Base-by-base conservation (phyloP, 2,329 filamentous ascomycete genomes). In the Cryphonectria carpinicola region DNA sequence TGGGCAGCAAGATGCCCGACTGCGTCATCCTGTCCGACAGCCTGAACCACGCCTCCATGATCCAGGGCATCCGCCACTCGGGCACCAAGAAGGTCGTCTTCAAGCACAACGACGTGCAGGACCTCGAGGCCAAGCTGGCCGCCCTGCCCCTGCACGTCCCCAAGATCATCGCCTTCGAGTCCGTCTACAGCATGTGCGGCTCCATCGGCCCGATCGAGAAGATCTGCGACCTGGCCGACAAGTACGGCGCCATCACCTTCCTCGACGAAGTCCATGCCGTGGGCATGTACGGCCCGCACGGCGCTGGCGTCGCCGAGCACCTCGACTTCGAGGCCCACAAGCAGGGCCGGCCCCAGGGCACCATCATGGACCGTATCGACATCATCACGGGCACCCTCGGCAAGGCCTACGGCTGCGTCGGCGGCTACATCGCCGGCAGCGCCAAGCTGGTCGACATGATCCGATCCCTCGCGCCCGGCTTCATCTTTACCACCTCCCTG, bases 131-230 rank as follows among this genome's bases (percentile, higher is more conserved):
- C 66, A 98, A 99, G 83, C 86, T 99, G 74, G 94, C 95, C 3
- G 92, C 94, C 17, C 87, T 99, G 58, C 94, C 95, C 0, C 84
- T 92, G 0, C 88, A 96, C 72, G 89, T 93, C 49, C 96, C 96
- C 70, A 99, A 99, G 86, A 97, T 99, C 75, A 99, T 99, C 75
- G 96, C 96, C 2, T 99, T 98, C 75, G 96, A 99, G 83, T 97
- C 94, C 41, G 96, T 99, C 4, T 99, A 99, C 84, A 97, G 94
- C 85, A 99, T 99, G 96, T 99, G 96, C 79, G 96, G 96, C 73
- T 97, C 94, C 22, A 93, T 99, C 79, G 96, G 94, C 0, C 96
- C 96, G 0, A 99, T 99, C 76, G 93, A 95, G 82, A 92, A 92
- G 79, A 98, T 99, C 73, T 98, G 95, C 80, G 94, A 99, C 79